Conservation (phyloP, 2,329 filamentous ascomycete species). For the Alternaria viburni region DNA sequence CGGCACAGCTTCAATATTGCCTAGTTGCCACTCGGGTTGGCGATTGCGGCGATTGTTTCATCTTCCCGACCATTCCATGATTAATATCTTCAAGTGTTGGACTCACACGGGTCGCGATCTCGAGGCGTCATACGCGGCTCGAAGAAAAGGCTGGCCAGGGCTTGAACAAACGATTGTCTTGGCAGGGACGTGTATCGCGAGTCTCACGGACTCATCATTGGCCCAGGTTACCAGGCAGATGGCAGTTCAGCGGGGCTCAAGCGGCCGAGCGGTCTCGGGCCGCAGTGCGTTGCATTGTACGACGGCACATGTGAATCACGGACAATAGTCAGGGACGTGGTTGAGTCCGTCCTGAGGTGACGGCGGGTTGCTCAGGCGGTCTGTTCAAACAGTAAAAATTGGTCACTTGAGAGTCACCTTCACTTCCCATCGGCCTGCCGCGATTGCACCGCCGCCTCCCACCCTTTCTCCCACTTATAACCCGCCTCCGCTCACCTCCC, state of each 20-base stretch:
- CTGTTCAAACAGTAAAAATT: constrained; percentile 22
- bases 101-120: background rate
- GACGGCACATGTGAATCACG: constrained; percentile 16
- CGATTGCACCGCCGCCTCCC: constrained; percentile 3
- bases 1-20: background rate
- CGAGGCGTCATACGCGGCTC: constrained; percentile 2
- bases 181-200: constrained; percentile 13
- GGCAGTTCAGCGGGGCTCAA: constrained; percentile 1
- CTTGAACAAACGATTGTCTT: constrained; percentile 17
- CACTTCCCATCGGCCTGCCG: constrained; percentile 17
- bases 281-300: constrained; percentile 10
- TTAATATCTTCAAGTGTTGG: background rate
- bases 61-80: constrained; percentile 1
- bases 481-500: constrained; percentile 29
- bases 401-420: constrained; percentile 25
- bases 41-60: constrained; percentile 3
- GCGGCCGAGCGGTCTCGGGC: constrained; percentile 13
- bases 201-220: constrained; percentile 6
- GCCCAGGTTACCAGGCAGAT: constrained; percentile 9
- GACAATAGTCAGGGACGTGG: constrained; percentile 11
- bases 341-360: constrained; percentile 10
- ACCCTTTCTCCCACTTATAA: constrained; percentile 17
- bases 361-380: constrained; percentile 17
- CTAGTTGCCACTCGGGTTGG: background rate
- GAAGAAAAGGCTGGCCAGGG: constrained; percentile 5